phyloP scores from a whole-genome alignment of 352 stramenopile genomes.

The Phytophthora hybrid region DNA sequence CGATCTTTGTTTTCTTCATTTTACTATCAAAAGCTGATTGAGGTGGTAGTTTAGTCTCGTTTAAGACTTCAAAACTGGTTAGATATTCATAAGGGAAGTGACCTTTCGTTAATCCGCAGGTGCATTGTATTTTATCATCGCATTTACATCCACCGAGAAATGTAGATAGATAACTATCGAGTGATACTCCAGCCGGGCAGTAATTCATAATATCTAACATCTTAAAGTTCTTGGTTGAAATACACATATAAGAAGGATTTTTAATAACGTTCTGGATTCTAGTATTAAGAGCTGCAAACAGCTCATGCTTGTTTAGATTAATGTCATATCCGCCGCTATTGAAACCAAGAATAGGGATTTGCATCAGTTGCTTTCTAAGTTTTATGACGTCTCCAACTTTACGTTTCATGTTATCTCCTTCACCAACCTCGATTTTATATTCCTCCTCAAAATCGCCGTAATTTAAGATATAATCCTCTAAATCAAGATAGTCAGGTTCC shows the following conservation, averaged over 20 bases:
- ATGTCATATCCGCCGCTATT: too few species aligned
- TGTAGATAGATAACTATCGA: conserved; percentile 27
- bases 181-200: conserved; percentile 27
- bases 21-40: not conserved
- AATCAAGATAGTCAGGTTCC: too few species aligned
- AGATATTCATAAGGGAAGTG: conserved; percentile 42
- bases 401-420: too few species aligned
- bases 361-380: too few species aligned
- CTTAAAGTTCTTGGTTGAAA: conserved; percentile 11
- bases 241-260: conserved; percentile 37
- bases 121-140: conserved; percentile 36
- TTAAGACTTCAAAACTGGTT: conserved; percentile 2
- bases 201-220: conserved; percentile 39
- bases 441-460: too few species aligned
- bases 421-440: too few species aligned
- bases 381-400: too few species aligned
- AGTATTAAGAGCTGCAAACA: too few species aligned
- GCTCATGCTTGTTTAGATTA: too few species aligned
- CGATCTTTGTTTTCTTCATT: not conserved
- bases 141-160: conserved; percentile 29
- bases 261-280: not conserved
- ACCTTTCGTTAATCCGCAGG: conserved; percentile 31
- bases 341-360: too few species aligned
- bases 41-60: not conserved
- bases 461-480: too few species aligned